These are phyloP conservation scores for Citrus cavaleriei DNA, from an alignment of 345 rosid genomes.

Conservation along the genomic window DNA sequence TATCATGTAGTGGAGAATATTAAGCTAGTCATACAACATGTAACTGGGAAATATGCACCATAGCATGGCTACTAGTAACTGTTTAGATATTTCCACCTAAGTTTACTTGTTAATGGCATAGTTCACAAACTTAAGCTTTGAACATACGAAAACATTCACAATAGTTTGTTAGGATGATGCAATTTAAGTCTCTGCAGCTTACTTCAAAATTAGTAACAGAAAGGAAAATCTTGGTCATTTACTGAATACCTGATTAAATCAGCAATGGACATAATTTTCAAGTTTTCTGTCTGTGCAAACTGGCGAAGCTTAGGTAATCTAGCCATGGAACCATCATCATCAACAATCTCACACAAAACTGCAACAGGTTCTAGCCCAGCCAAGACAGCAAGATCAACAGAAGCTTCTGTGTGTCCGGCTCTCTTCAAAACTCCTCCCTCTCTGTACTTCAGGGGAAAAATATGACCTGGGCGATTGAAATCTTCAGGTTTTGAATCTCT, in stretches of 20 bases:
- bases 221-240: neutral
- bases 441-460: constrained; percentile 81
- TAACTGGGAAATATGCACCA: neutral
- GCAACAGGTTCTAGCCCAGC: constrained; percentile 79
- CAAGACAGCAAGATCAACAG: constrained; percentile 76
- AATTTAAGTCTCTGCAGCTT: neutral
- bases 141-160: neutral
- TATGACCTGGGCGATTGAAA: constrained; percentile 88
- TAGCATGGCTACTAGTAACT: no score
- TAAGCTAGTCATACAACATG: neutral
- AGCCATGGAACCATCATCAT: constrained; percentile 99
- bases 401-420: constrained; percentile 98
- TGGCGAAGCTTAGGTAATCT: constrained; percentile 74
- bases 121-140: neutral
- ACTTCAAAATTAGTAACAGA: neutral
- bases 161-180: neutral
- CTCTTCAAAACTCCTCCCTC: constrained; percentile 92
- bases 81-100: neutral
- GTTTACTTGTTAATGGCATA: neutral
- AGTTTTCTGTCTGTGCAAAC: constrained; percentile 54
- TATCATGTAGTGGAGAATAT: neutral
- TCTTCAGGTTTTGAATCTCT: constrained; percentile 76
- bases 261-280: constrained; percentile 77
- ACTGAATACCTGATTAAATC: constrained; percentile 71
- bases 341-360: constrained; percentile 86